Conservation (phyloP, 306 rosid genomes). For the Pyrus bretschneideri region DNA sequence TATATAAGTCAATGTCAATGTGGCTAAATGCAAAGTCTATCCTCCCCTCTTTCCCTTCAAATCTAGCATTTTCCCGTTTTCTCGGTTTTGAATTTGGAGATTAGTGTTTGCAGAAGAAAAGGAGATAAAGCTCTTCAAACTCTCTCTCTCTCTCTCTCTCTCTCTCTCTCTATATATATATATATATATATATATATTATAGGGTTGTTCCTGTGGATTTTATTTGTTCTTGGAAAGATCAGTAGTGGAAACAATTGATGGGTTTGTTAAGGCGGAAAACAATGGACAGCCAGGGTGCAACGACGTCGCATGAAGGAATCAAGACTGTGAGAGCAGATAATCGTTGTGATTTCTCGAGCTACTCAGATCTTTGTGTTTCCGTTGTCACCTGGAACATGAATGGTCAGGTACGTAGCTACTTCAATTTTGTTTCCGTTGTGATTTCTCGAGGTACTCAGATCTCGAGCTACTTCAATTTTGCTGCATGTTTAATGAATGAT, state of each 20-base stretch:
- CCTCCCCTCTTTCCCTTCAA: too few species aligned
- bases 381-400: constrained; percentile 81
- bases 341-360: constrained; percentile 27
- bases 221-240: not conserved
- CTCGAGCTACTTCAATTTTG: too few species aligned
- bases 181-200: not conserved
- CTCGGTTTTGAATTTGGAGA: not conserved
- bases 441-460: too few species aligned
- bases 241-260: constrained; percentile 15
- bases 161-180: too few species aligned
- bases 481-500: too few species aligned
- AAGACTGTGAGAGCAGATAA: constrained; percentile 36
- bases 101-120: not conserved
- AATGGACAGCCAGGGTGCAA: constrained; percentile 25
- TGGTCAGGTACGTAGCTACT: constrained; percentile 30
- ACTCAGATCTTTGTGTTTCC: constrained; percentile 49
- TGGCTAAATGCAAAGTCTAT: too few species aligned
- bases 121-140: too few species aligned
- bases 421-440: too few species aligned
- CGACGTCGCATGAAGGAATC: constrained; percentile 42
- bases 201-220: not conserved
- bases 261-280: constrained; percentile 19
- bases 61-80: not conserved
- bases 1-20: too few species aligned
- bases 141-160: too few species aligned